Evolutionary conservation across 1,139 yeast species (phyloP), one percentile per base, ranked within the genome.

Genomic region (Debaryomycetaceae sp.): DNA sequence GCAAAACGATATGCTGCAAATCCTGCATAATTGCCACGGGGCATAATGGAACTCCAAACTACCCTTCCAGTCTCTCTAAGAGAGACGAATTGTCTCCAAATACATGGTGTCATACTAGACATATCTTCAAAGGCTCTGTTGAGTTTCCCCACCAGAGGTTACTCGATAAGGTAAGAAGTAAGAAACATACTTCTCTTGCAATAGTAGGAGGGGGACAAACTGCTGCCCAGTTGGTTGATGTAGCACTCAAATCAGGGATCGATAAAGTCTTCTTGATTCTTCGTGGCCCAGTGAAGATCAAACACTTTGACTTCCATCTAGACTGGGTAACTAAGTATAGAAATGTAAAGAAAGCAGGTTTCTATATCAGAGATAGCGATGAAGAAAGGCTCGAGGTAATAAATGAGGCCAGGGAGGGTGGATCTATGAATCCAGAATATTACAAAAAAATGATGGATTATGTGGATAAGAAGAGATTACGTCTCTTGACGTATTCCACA

Each of bases 301-400:
- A 75, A 52, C 80, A 75, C 50, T 75, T 75, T 56, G 80, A 75
- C 49, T 75, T 75, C 52, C 78, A 74, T 49, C 58, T 75, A 40
- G 80, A 75, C 47, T 75, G 80, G 80, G 79, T 75, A n/a, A 71
- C 80, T 17, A 75, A 75, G 49, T 75, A 73, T 52, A 69, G 69
- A 49, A 71, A 69, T 44, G 69, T 70, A 27, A 69, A 69, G 49
- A 69, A 69, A 45, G 68, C 76, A 1, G 67, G 73, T 1, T 74
- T 75, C 42, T 74, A 73, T 57, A 67, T 72, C 50, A 58, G 61
- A 45, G 78, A 72, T 36, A 65, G 74, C 0, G 78, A 75, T 46
- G 66, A 66, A 42, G 78, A 73, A 46, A 52, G 78, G 38, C 56
- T 54, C 36, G 60, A 71, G 20, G 72, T 72, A 71, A 69, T 74